These are phyloP conservation scores for Uronychia setigera DNA, from an alignment of 73 alveolate species.

Conservation along the genomic window DNA sequence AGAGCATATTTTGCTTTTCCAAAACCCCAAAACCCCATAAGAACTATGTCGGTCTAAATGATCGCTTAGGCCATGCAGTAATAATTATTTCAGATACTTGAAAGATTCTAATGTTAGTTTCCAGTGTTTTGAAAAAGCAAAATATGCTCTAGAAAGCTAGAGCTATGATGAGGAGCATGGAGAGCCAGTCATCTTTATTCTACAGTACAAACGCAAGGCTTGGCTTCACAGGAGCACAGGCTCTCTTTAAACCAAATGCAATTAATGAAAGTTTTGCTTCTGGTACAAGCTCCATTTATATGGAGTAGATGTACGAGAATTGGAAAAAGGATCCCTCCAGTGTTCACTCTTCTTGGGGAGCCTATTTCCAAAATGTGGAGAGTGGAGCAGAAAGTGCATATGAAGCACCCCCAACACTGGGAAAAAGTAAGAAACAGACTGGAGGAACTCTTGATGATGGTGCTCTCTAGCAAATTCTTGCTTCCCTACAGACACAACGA, in stretches of 20 bases:
- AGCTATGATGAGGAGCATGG: too few relatives aligned
- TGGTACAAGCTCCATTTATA: constrained; percentile 19
- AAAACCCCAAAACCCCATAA: too few relatives aligned
- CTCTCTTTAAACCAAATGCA: neutral
- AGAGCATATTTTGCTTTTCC: too few relatives aligned
- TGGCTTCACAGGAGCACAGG: neutral
- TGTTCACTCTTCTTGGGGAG: constrained; percentile 81
- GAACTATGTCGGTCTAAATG: too few relatives aligned
- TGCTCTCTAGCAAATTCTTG: neutral
- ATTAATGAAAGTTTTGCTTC: neutral
- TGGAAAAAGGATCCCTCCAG: constrained; percentile 77
- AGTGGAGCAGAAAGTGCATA: constrained; percentile 50
- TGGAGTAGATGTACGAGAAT: constrained; percentile 71
- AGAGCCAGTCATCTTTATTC: neutral
- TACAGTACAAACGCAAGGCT: neutral
- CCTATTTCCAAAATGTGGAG: constrained; percentile 62
- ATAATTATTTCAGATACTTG: too few relatives aligned
- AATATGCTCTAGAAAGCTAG: too few relatives aligned
- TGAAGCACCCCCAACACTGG: constrained; percentile 53
- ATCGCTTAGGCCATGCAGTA: too few relatives aligned
- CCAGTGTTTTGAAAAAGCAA: too few relatives aligned
- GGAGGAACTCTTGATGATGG: constrained; percentile 10
- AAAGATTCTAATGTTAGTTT: too few relatives aligned
- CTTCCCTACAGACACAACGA: constrained; percentile 3
- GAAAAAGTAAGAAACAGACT: constrained; percentile 23